Evolutionary conservation across 176 grass and related monocot species (phyloP), one percentile per base, ranked within the genome.

Genomic region (Cenchrus fungigraminus): DNA sequence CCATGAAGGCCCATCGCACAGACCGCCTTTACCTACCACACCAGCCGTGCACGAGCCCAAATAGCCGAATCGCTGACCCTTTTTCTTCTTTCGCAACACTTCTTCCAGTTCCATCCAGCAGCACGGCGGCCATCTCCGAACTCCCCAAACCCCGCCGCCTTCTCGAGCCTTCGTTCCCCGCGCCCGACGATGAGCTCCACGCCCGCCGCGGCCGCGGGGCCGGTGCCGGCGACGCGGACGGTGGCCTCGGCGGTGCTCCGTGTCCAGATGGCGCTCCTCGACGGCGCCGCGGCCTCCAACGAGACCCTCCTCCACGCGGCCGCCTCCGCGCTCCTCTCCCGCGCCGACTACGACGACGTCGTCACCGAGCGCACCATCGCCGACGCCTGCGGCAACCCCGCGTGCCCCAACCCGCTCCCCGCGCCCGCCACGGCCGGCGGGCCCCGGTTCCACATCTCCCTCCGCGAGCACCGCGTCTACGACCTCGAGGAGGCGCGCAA

Each of bases 401-500:
- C 84, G 8, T 94, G 91, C 84, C 75, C 80, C 19, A 84, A 57
- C 55, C 52, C 86, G 6, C 78, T 95, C 15, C 89, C 42, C 37
- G 49, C 20, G 31, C 17, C 45, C 37, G 2, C 44, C 46, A 0
- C 12, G 53, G 15, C 16, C 51, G 67, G 11, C 29, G 52, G 43
- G 5, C 61, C 88, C 9, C 88, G 85, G 53, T 98, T 88, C 69
- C 97, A 60, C 74, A 88, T 99, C 59, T 86, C 93, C 6, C 88
- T 99, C n/a, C 77, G 88, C 50, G 91, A 99, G 93, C 97, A 99
- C 91, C 88, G 84, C 69, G 93, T 96, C 53, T 99, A 96, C 78
- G 97, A 96, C 93, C 88, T 96, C 37, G 86, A 92, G 83, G 93
- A 99, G 90, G 86, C 81, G 2, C 75, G 85, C 84, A 92, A 70